Conservation (phyloP, 2,329 filamentous ascomycete genomes). For the Cylindrodendrum hubeiense region DNA sequence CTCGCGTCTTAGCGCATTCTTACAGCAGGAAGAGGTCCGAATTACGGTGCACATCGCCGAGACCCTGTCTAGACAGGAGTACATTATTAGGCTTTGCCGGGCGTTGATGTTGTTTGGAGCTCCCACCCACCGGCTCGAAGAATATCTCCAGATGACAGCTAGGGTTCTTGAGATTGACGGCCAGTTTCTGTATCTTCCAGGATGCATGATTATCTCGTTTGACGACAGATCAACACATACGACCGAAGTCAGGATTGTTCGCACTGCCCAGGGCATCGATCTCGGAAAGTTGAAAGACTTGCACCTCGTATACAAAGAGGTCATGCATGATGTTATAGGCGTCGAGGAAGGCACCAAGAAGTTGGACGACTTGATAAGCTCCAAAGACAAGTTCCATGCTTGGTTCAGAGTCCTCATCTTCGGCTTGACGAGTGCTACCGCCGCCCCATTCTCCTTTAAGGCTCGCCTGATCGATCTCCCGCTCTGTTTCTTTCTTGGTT, state of each 20-base stretch:
- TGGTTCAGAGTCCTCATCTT: slow-evolving; percentile 73
- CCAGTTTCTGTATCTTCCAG: slow-evolving; percentile 89
- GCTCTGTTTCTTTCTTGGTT: slow-evolving; percentile 77
- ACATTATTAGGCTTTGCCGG: slow-evolving; percentile 85
- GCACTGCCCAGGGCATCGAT: slow-evolving; percentile 68
- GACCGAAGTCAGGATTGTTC: slow-evolving; percentile 75
- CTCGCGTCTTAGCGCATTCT: slow-evolving; percentile 52
- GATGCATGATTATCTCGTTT: slow-evolving; percentile 94
- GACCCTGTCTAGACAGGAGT: slow-evolving; percentile 82
- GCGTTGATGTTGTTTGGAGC: slow-evolving; percentile 91
- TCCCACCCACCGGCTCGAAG: slow-evolving; percentile 89
- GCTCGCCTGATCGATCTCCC: slow-evolving; percentile 80
- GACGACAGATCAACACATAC: slow-evolving; percentile 77
- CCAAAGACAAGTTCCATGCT: slow-evolving; percentile 65
- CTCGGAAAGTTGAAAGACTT: slow-evolving; percentile 72
- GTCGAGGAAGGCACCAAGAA: slow-evolving; percentile 68
- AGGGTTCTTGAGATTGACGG: slow-evolving; percentile 87
- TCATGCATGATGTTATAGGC: slow-evolving; percentile 70
- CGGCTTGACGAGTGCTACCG: slow-evolving; percentile 77
- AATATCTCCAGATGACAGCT: slow-evolving; percentile 89
- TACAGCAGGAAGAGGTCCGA: slow-evolving; percentile 59
- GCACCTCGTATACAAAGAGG: slow-evolving; percentile 74
- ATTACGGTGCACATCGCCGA: slow-evolving; percentile 68
- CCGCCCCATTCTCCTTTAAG: slow-evolving; percentile 81
- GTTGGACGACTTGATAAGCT: slow-evolving; percentile 67